These are phyloP conservation scores for Mortierella sp. DNA, from an alignment of 371 early-diverging fungal species.

Conservation along the genomic window DNA sequence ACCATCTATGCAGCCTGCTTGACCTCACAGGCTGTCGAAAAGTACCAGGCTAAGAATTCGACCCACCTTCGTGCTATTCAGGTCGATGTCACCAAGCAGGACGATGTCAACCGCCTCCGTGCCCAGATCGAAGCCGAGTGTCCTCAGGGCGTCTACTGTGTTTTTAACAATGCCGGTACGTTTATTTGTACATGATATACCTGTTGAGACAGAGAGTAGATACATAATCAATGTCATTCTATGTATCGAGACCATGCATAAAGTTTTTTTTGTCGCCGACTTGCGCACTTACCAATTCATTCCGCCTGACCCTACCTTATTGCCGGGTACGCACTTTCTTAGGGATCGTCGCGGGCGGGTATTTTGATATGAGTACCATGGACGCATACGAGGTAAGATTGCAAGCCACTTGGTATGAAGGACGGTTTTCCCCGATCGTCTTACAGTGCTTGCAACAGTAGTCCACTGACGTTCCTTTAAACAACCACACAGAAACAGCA, in stretches of 20 bases:
- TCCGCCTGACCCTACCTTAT: background rate
- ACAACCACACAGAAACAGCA: no score
- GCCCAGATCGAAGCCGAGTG: slow-evolving; percentile 52
- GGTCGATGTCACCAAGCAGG: slow-evolving; percentile 56
- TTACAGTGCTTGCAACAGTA: no score
- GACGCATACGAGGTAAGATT: slow-evolving; percentile 44
- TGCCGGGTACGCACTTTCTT: background rate
- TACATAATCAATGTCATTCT: background rate
- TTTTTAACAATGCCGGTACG: slow-evolving; percentile 56
- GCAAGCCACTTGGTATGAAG: no score
- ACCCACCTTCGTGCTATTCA: slow-evolving; percentile 44
- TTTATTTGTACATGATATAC: background rate
- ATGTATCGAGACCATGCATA: no score
- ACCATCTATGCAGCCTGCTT: slow-evolving; percentile 55
- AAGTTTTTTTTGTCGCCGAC: background rate
- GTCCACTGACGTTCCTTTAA: no score
- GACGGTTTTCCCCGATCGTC: no score
- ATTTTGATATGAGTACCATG: slow-evolving; percentile 47
- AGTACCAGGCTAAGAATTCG: slow-evolving; percentile 35
- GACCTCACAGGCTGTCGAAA: slow-evolving; percentile 34
- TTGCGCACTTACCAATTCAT: background rate
- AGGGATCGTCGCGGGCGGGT: slow-evolving; percentile 48
- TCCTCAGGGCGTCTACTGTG: slow-evolving; percentile 53
- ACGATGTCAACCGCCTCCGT: slow-evolving; percentile 48
- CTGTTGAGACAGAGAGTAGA: background rate